These are phyloP conservation scores for Debaryomyces sp. DNA, from an alignment of 1,139 yeast species.

Conservation along the genomic window DNA sequence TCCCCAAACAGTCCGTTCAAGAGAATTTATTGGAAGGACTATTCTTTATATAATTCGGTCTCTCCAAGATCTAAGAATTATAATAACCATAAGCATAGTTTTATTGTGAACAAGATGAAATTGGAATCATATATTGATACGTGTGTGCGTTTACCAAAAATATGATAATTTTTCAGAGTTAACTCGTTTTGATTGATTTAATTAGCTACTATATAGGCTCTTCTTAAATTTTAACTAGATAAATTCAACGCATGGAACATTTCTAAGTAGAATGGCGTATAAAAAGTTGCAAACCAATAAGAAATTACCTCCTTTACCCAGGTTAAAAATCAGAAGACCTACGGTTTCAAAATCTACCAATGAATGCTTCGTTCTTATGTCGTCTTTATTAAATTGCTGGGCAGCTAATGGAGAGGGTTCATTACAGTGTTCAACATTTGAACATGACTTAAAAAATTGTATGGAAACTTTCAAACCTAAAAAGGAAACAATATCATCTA, in stretches of 20 bases:
- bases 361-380: conserved; percentile 80
- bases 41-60: conserved; percentile 2
- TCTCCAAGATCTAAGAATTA: conserved; percentile 7
- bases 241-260: not conserved
- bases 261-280: conserved; percentile 24
- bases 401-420: conserved; percentile 91
- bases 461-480: conserved; percentile 52
- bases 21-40: conserved; percentile 32
- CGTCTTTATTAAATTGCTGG: conserved; percentile 91
- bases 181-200: not conserved
- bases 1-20: conserved; percentile 29
- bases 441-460: conserved; percentile 49
- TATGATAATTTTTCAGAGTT: conserved; percentile 7
- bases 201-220: not conserved
- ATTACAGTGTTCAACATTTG: conserved; percentile 63
- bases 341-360: conserved; percentile 59
- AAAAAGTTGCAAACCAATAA: conserved; percentile 32
- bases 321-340: conserved; percentile 71
- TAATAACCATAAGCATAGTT: conserved; percentile 1
- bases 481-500: conserved; percentile 50
- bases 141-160: conserved; percentile 9
- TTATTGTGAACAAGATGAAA: not conserved
- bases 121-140: not conserved
- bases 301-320: conserved; percentile 71
- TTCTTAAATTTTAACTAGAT: not conserved